phyloP scores from a whole-genome alignment of 306 rosid genomes.

The Bauhinia variegata region DNA sequence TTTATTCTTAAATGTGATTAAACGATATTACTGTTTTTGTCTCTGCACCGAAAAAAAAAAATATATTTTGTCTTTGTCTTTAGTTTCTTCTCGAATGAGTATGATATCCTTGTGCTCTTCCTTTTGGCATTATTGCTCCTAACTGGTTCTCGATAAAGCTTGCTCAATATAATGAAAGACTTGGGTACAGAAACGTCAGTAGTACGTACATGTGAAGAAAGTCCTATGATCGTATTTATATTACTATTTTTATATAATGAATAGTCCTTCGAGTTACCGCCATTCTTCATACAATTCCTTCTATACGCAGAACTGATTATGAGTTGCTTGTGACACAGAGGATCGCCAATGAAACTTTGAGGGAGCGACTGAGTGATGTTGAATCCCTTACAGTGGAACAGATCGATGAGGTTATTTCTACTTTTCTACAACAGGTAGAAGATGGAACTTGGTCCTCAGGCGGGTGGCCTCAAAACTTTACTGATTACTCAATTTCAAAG shows the following conservation, averaged over 20 bases:
- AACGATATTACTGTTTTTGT: too few relatives aligned
- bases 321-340: conserved; percentile 49
- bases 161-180: conserved; percentile 8
- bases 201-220: conserved; percentile 21
- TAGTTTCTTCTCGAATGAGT: too few relatives aligned
- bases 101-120: not conserved
- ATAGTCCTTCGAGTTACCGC: not conserved
- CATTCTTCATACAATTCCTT: not conserved
- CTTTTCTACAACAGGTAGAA: conserved; percentile 74
- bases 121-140: not conserved
- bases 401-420: conserved; percentile 53
- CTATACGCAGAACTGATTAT: conserved; percentile 30
- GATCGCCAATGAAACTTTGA: conserved; percentile 59
- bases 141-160: conserved; percentile 11
- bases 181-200: conserved; percentile 2
- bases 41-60: too few relatives aligned
- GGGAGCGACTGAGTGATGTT: conserved; percentile 55
- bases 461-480: conserved; percentile 80
- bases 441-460: conserved; percentile 79
- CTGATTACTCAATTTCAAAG: conserved; percentile 83
- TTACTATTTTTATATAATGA: not conserved
- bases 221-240: not conserved
- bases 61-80: too few relatives aligned
- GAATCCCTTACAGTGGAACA: conserved; percentile 63
- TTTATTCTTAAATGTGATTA: too few relatives aligned